A percentile compares a stretch with the other conserved stretches of the same genome.
phyloP scores from a whole-genome alignment of 192 early-diverging fungal genomes.

The Paraglomus occultum region DNA sequence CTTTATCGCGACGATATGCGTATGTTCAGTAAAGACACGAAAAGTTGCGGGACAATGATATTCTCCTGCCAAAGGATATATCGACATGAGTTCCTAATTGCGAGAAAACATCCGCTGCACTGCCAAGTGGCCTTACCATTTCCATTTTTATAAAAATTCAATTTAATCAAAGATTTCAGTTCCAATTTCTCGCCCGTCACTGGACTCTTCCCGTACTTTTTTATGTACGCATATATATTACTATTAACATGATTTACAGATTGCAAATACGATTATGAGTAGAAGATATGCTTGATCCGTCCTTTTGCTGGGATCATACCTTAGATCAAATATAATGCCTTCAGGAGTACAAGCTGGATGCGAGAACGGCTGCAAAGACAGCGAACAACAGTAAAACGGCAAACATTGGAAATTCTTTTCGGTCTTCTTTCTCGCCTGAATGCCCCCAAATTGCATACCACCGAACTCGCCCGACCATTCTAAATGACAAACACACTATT shows the following conservation, averaged over 20 bases:
- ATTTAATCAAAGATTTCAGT: constrained; percentile 66
- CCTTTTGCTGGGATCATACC: constrained; percentile 34
- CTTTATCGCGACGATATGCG: constrained; percentile 84
- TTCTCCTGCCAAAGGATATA: constrained; percentile 46
- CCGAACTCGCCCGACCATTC: constrained; percentile 54
- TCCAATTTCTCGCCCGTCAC: constrained; percentile 78
- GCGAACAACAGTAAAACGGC: constrained; percentile 84
- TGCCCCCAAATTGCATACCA: constrained; percentile 65
- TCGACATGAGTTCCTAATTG: neutral
- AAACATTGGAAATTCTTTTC: constrained; percentile 64
- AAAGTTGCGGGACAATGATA: constrained; percentile 91
- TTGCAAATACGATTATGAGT: neutral
- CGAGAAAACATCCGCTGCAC: neutral
- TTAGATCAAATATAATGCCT: constrained; percentile 86
- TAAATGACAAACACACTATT: neutral
- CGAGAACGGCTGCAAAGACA: constrained; percentile 87
- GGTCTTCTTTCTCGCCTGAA: constrained; percentile 49
- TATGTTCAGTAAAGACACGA: constrained; percentile 78
- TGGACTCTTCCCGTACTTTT: constrained; percentile 81
- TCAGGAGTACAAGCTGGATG: constrained; percentile 83
- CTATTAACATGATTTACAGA: constrained; percentile 11
- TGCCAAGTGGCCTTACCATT: constrained; percentile 37
- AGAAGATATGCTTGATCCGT: constrained; percentile 1
- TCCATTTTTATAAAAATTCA: constrained; percentile 82
- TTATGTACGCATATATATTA: constrained; percentile 78